phyloP scores from a whole-genome alignment of 495 filamentous ascomycete species.

The Penicillium turbatum region DNA sequence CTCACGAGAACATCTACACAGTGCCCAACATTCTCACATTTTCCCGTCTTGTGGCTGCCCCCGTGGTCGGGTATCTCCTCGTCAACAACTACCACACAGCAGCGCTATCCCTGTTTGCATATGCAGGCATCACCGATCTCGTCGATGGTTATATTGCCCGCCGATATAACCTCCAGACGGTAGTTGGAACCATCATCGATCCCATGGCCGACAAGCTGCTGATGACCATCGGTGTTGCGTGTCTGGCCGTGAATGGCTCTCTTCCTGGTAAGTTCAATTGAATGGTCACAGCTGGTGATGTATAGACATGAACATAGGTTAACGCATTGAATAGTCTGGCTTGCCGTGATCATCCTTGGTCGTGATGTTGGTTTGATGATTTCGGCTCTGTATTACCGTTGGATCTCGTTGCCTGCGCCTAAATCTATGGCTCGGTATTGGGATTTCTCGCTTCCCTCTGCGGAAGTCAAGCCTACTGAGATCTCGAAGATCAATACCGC shows the following conservation, averaged over 20 bases:
- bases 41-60: slow-evolving; percentile 77
- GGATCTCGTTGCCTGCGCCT: slow-evolving; percentile 85
- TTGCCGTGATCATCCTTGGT: slow-evolving; percentile 84
- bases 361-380: slow-evolving; percentile 83
- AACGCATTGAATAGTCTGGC: slow-evolving; percentile 56
- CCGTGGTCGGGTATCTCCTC: slow-evolving; percentile 84
- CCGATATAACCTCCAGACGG: slow-evolving; percentile 79
- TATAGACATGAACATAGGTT: neutral
- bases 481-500: slow-evolving; percentile 91
- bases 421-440: slow-evolving; percentile 94
- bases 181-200: slow-evolving; percentile 94
- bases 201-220: slow-evolving; percentile 94
- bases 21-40: slow-evolving; percentile 90
- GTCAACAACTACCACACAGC: slow-evolving; percentile 72
- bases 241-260: slow-evolving; percentile 72
- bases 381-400: slow-evolving; percentile 89
- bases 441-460: slow-evolving; percentile 91
- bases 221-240: slow-evolving; percentile 87
- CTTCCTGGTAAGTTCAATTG: slow-evolving; percentile 61
- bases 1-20: slow-evolving; percentile 92
- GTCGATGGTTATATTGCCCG: slow-evolving; percentile 92
- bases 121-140: slow-evolving; percentile 86
- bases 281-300: neutral
- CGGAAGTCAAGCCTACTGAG: slow-evolving; percentile 85
- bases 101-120: slow-evolving; percentile 81